These are phyloP conservation scores for Zizania palustris DNA, from an alignment of 202 grass and related monocot species.

Conservation along the genomic window DNA sequence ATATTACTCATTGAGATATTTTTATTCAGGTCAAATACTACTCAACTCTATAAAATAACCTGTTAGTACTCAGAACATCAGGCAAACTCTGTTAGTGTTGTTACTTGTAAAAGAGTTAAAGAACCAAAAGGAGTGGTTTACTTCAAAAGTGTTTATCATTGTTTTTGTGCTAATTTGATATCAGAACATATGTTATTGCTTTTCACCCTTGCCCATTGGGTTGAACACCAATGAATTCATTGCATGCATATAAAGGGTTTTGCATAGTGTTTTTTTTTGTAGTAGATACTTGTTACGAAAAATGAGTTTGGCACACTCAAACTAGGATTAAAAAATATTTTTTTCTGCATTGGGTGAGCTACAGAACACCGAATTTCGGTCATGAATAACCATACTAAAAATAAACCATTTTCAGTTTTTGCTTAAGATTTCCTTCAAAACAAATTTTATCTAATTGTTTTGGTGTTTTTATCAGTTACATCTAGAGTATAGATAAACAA, in stretches of 20 bases:
- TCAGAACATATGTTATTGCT: not conserved
- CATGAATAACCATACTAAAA: not conserved
- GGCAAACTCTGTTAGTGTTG: not conserved
- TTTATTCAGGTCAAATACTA: slow-evolving; percentile 8
- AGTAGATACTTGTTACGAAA: not conserved
- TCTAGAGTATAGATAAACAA: not conserved
- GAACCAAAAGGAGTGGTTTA: slow-evolving; percentile 3
- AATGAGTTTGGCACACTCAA: not conserved
- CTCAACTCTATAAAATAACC: not conserved
- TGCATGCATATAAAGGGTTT: not conserved
- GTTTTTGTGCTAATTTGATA: not conserved
- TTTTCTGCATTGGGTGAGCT: not conserved
- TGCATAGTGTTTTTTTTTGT: not conserved
- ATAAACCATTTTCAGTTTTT: not conserved
- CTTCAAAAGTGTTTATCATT: not conserved
- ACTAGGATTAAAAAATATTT: not conserved
- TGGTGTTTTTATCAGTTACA: not conserved
- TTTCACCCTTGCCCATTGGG: not conserved
- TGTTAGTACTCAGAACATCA: not conserved
- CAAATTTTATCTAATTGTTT: not conserved
- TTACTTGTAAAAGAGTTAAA: slow-evolving; percentile 1
- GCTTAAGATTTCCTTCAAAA: not conserved
- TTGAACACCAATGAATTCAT: not conserved
- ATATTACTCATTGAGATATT: not conserved
- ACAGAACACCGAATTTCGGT: not conserved